Base-by-base conservation (phyloP, 2,329 filamentous ascomycete species). In the Colletotrichum tropicale region DNA sequence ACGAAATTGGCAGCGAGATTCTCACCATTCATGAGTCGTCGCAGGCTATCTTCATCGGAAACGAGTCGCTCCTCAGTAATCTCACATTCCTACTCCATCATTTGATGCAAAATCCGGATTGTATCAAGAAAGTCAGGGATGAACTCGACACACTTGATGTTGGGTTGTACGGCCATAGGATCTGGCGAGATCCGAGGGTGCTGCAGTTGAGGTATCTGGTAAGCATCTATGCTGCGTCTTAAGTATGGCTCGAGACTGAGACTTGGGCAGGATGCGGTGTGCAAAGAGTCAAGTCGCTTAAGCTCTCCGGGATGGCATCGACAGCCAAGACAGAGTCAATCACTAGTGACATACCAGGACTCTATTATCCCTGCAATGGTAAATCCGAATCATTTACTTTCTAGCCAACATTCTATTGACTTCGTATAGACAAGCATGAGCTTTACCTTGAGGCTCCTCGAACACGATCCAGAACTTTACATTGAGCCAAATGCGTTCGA, bases 41-140 rank as follows among this genome's bases (percentile, higher is more conserved):
- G 2, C 77, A 78, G 21, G 77, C 77, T 2, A 76, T 78, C 15
- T 78, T 78, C 36, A 78, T 78, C 30, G 77, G 77, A 4, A 78
- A 78, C 21, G 77, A 78, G 43, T 78, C 77, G 4, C 67, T 78
- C 13, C 71, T 78, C 28, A 78, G 76, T 43, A 78, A 78, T 30
- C 24, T 78, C 24, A 77, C 77, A 0, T 77, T 78, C 38, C 30
- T 78, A 0, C 12, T 78, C 1, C 77, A 78, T 24, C 52, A 77
- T n/a, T 26, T 78, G 0, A 61, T 78, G 7, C 43, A 71, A 8
- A 75, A 76, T 10, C 76, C 77, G 5, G 70, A 75, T 15, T 64
- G 58, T 32, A 36, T 76, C 21, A 69, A 69, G 28, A 70, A 56
- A 6, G 28, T 78, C 9, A 66, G 76, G 8, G 13, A 56, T 9